Base-by-base conservation (phyloP, 306 rosid genomes). In the Gillenia trifoliata region DNA sequence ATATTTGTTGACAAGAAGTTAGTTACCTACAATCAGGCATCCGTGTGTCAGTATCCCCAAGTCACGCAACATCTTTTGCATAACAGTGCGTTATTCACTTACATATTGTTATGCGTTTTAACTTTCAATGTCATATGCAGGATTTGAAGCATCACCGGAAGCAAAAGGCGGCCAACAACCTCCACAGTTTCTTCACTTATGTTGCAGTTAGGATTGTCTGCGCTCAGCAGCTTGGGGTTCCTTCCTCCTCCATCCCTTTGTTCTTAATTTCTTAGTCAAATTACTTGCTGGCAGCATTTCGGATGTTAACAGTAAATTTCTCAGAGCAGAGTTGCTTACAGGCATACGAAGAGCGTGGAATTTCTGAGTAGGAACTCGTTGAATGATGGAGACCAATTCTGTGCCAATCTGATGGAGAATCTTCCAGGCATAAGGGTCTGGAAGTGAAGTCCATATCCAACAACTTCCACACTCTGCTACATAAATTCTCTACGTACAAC, bases 211-310 rank as follows among this genome's bases (percentile, higher is more conserved):
- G 87, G 49, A 88, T 94, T 19, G 90, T 94, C 67, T 75, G 86
- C 71, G 89, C 98, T 26, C 98, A 93, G n/a, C 98, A 93, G 79
- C 98, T 93, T 77, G 70, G 91, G 98, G 98, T 93, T 79, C 73
- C 49, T 73, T 9, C 30, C 29, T 34, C 33, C 16, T 73, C 17
- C 40, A 17, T 34, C 23, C 16, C 36, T 29, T 56, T 19, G 15
- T 73, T 29, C 41, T 25, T 28, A n/a, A 17, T 62, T 30, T 62
- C 23, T 16, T 62, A 4, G 15, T 30, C 23, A 15, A 41, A n/a
- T 55, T 1, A n/a, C n/a, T 23, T 66, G n/a, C 17, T 50, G 52
- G 38, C 36, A 45, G 38, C 36, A 45, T 45, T 45, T 45, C 52
- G 52, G 15, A 16, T 73, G 61, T 71, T 64, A 64, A 78, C 72